Conservation (phyloP, 768 basidiomycete genomes). For the Rubroboletus pulcherrimus region DNA sequence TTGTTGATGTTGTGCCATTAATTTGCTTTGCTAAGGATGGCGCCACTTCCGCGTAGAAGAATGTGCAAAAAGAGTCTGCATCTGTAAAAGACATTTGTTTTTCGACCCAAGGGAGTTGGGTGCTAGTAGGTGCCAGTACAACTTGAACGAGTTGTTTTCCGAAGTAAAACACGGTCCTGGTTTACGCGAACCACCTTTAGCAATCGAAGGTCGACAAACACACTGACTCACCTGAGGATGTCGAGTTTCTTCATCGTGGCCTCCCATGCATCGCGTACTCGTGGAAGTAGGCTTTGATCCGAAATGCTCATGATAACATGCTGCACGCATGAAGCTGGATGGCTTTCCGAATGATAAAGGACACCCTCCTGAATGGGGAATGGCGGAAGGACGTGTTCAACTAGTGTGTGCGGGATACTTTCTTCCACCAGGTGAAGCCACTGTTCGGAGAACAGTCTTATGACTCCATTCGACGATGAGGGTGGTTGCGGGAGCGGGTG, state of each 20-base stretch:
- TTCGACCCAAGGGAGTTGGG: slow-evolving; percentile 17
- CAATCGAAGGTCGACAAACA: not conserved
- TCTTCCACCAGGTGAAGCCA: slow-evolving; percentile 14
- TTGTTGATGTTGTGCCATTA: slow-evolving; percentile 17
- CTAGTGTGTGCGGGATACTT: not conserved
- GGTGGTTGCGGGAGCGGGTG: not conserved
- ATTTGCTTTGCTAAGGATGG: slow-evolving; percentile 21
- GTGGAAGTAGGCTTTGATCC: slow-evolving; percentile 14
- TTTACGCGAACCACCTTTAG: not conserved
- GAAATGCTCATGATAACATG: slow-evolving; percentile 37
- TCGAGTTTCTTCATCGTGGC: slow-evolving; percentile 24
- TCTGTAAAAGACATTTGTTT: slow-evolving; percentile 3
- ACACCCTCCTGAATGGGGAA: slow-evolving; percentile 48
- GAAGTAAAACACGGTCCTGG: slow-evolving; percentile 33
- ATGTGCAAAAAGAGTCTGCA: slow-evolving; percentile 15
- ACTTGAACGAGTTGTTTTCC: slow-evolving; percentile 28
- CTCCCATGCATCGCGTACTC: slow-evolving; percentile 35
- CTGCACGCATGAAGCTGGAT: slow-evolving; percentile 41
- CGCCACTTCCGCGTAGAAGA: slow-evolving; percentile 23
- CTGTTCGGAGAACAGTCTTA: slow-evolving; percentile 16
- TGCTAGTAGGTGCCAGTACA: slow-evolving; percentile 16
- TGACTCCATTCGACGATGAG: not conserved
- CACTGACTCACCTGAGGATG: slow-evolving; percentile 24
- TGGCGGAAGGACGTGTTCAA: slow-evolving; percentile 35
- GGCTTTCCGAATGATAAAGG: slow-evolving; percentile 38